Base-by-base conservation (phyloP, 2,329 filamentous ascomycete species). In the Clonostachys chloroleuca region DNA sequence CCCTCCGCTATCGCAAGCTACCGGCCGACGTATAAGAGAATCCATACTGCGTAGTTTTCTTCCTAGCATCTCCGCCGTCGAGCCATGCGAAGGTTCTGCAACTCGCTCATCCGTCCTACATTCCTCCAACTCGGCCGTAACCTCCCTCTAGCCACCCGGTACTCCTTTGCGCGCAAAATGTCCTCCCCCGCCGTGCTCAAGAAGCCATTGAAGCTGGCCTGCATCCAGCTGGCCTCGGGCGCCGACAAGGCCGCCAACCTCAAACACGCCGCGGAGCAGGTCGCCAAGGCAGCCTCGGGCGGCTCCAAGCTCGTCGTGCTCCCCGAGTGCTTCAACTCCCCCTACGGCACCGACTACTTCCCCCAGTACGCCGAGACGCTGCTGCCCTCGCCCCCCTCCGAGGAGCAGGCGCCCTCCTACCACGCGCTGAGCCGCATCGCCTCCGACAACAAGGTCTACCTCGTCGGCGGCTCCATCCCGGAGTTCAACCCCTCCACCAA, bases 311-410 rank as follows among this genome's bases (percentile, higher is more conserved):
- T 99, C 50, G 85, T 97, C 54, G 90, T 97, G 34, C 81, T 99
- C 16, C 94, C 94, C 35, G 94, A 99, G 73, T 99, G 94, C 77
- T 99, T 99, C 83, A 99, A 99, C 75, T 95, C 89, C 40, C 94
- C 94, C 9, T 99, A 99, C 69, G 94, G 94, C 55, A 47, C 46
- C 40, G 67, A 90, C 61, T 92, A 86, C 75, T 99, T 99, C 70
- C 86, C 92, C 46, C 81, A 84, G 51, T 97, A 97, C 67, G 92
- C 94, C 55, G 94, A 99, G 69, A 86, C 83, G 2, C 83, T 97
- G n/a, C 69, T 73, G 43, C 89, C 90, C 1, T 86, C 83, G 4
- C 89, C 90, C 30, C 89, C 91, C 0, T 73, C 83, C 5, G 64
- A 73, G 51, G 78, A 81, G 42, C 81, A 87, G 58, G 86, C 88